Evolutionary conservation across 108 stramenopile genomes (phyloP).

Genomic region (Chaetoceros tenuissimus): DNA sequence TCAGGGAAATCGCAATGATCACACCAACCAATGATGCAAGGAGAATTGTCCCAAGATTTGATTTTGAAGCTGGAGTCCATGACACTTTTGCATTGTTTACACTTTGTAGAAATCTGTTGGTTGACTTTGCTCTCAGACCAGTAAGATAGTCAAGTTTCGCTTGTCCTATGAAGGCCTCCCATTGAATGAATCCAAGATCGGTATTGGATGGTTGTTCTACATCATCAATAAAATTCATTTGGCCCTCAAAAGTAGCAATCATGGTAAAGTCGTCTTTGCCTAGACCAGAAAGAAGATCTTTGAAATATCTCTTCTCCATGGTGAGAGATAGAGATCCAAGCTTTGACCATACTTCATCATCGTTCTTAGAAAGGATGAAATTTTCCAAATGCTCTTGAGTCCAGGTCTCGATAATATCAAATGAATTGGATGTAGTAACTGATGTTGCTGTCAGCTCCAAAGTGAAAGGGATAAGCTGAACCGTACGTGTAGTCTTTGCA

Average conservation of each 20-base stretch:
- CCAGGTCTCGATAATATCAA: conserved; percentile 5
- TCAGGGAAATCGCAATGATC: not conserved
- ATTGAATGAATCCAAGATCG: not conserved
- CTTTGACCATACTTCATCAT: no score
- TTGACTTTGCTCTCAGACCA: not conserved
- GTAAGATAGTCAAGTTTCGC: not conserved
- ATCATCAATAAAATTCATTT: not conserved
- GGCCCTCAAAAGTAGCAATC: not conserved
- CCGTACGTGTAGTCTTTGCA: no score
- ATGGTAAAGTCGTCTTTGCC: no score
- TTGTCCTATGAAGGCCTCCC: not conserved
- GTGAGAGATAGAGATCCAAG: no score
- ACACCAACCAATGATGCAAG: not conserved
- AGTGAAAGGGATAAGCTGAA: no score
- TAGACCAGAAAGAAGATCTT: no score
- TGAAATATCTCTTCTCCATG: no score
- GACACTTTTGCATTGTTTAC: not conserved
- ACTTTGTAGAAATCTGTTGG: not conserved
- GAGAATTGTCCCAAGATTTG: not conserved
- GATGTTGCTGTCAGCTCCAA: no score
- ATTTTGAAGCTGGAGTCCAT: not conserved
- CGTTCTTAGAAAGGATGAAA: not conserved
- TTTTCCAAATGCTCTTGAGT: not conserved
- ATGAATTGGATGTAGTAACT: not conserved
- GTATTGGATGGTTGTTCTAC: not conserved